phyloP scores from a whole-genome alignment of 805 yeast species.

The Pichia cabralensis region DNA sequence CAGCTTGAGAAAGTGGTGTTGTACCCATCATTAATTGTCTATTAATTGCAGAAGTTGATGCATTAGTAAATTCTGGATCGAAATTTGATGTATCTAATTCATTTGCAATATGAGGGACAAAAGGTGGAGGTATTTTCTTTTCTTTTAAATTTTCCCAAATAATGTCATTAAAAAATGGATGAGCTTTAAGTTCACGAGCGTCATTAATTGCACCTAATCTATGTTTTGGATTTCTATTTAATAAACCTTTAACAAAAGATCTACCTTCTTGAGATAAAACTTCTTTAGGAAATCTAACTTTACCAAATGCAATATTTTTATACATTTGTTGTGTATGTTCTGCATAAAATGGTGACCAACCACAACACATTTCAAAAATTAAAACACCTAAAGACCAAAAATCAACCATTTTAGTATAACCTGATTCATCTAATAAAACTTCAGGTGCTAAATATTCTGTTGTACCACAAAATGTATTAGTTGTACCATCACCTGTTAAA shows the following conservation, averaged over 20 bases:
- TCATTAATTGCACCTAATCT: conserved; percentile 86
- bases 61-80: conserved; percentile 94
- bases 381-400: conserved; percentile 97
- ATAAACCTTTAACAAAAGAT: conserved; percentile 86
- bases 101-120: conserved; percentile 82
- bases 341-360: conserved; percentile 98
- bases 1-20: conserved; percentile 87
- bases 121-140: conserved; percentile 91
- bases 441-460: conserved; percentile 98
- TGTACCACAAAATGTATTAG: conserved; percentile 97
- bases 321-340: conserved; percentile 98
- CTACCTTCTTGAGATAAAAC: conserved; percentile 89
- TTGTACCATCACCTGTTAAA: conserved; percentile 73
- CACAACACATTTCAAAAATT: conserved; percentile 98
- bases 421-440: conserved; percentile 87
- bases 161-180: conserved; percentile 83
- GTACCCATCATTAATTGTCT: conserved; percentile 54
- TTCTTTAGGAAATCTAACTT: conserved; percentile 94
- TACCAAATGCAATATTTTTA: conserved; percentile 96
- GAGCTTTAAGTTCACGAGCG: conserved; percentile 86
- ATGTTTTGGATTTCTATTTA: conserved; percentile 93
- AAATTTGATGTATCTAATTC: conserved; percentile 95
- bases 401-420: conserved; percentile 98
- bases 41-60: conserved; percentile 74
- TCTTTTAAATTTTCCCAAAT: conserved; percentile 77